These are phyloP conservation scores for Papilionanthe hybrid DNA, from an alignment of 116 monocot genomes.

Conservation along the genomic window DNA sequence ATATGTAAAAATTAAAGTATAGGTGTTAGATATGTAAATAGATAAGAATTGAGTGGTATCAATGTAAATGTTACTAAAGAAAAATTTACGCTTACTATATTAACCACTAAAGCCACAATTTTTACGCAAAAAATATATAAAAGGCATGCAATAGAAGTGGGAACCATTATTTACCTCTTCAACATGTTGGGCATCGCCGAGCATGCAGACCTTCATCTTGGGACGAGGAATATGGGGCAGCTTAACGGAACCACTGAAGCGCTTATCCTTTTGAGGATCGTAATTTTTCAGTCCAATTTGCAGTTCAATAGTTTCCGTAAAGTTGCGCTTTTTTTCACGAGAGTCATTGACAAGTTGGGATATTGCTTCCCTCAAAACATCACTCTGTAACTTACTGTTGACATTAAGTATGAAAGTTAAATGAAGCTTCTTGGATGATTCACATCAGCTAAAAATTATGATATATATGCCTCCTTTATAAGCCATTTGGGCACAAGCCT, in stretches of 20 bases:
- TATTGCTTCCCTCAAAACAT: slow-evolving; percentile 21
- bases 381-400: slow-evolving; percentile 33
- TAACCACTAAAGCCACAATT: no score
- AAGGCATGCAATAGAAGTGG: no score
- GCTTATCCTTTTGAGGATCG: slow-evolving; percentile 42
- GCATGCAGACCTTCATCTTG: slow-evolving; percentile 36
- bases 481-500: no score
- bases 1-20: no score
- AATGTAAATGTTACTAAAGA: no score
- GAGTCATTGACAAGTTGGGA: slow-evolving; percentile 13
- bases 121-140: no score
- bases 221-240: slow-evolving; percentile 37
- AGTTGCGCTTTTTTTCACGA: slow-evolving; percentile 33
- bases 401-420: neutral
- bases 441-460: no score
- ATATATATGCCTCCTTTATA: no score
- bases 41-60: no score
- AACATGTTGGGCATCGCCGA: slow-evolving; percentile 1
- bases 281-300: slow-evolving; percentile 45
- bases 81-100: no score
- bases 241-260: slow-evolving; percentile 44
- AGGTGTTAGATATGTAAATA: no score
- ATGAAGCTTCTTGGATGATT: no score
- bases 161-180: slow-evolving; percentile 23
- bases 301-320: slow-evolving; percentile 33